These are phyloP conservation scores for Alisma plantagoaquatica DNA, from an alignment of 106 monocot species.

Conservation along the genomic window DNA sequence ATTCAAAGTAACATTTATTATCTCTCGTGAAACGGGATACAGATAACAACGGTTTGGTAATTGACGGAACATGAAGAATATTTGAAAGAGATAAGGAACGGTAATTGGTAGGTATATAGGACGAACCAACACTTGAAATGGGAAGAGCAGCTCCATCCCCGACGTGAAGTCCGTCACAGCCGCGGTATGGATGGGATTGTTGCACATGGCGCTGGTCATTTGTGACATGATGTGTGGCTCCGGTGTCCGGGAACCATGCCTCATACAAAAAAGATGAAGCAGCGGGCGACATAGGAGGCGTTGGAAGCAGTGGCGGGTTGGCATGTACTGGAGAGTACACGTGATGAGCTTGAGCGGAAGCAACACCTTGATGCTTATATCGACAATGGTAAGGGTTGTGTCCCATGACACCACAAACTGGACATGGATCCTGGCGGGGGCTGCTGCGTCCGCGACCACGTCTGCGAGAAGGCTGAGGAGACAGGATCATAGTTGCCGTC, in stretches of 20 bases:
- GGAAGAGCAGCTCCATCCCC: no score
- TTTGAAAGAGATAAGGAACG: neutral
- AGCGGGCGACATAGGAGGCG: no score
- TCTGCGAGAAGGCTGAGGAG: neutral
- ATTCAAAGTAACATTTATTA: no score
- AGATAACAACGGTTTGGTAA: neutral
- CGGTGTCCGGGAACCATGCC: neutral
- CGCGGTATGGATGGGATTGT: neutral
- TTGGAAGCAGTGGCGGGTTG: neutral
- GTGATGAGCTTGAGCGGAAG: neutral
- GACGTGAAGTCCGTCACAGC: neutral
- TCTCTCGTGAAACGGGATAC: neutral
- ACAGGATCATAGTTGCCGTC: no score
- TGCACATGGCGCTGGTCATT: neutral
- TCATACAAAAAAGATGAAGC: neutral
- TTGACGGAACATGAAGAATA: neutral
- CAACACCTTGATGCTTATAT: neutral
- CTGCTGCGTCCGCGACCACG: neutral
- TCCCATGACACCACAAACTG: neutral
- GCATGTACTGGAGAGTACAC: neutral
- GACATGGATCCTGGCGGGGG: neutral
- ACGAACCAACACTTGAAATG: neutral
- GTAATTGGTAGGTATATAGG: no score
- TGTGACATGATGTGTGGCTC: neutral
- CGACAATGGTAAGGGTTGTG: neutral